Evolutionary conservation across 306 rosid species (phyloP).

Genomic region (Mucuna pruriens): DNA sequence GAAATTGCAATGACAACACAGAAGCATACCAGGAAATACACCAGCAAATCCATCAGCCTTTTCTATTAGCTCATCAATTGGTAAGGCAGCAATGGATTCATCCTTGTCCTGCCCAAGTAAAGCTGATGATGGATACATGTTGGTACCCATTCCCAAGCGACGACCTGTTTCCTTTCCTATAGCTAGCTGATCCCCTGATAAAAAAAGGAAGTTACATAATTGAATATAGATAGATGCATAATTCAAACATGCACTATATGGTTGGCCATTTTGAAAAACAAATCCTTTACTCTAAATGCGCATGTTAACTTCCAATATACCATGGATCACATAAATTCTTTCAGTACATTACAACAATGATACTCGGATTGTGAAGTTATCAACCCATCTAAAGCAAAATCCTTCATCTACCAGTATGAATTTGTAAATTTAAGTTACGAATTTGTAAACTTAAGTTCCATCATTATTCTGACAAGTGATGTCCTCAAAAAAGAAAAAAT

Average conservation of each 20-base stretch:
- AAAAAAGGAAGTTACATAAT: conserved; percentile 22
- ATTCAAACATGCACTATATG: conserved; percentile 1
- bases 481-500: neutral
- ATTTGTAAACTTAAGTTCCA: neutral
- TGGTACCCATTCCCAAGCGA: conserved; percentile 99
- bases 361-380: neutral
- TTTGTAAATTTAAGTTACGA: neutral
- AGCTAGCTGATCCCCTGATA: conserved; percentile 93
- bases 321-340: neutral
- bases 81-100: conserved; percentile 88
- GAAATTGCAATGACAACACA: conserved; percentile 1
- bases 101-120: conserved; percentile 94
- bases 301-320: conserved; percentile 26
- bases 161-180: conserved; percentile 99
- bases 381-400: neutral
- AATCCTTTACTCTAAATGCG: conserved; percentile 10
- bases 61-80: conserved; percentile 89
- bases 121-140: conserved; percentile 99
- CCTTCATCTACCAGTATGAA: neutral
- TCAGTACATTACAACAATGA: neutral
- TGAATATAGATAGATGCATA: too few species aligned
- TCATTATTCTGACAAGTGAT: neutral
- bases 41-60: conserved; percentile 99
- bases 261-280: neutral
- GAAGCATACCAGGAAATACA: conserved; percentile 85